Base-by-base conservation (phyloP, 2,329 filamentous ascomycete genomes). In the Fusarium camptoceras region DNA sequence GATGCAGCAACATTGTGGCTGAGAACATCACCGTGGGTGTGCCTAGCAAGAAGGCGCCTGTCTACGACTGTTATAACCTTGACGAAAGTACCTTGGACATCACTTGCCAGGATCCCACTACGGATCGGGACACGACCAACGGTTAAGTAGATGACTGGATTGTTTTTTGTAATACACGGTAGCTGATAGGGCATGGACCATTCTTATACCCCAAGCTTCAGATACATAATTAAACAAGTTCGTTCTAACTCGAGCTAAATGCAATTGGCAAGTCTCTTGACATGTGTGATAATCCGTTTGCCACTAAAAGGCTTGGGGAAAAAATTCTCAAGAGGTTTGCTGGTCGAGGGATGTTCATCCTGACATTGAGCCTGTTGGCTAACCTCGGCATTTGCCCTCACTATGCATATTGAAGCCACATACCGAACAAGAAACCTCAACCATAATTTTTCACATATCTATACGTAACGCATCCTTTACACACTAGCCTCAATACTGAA, bases 51-150 rank as follows among this genome's bases (percentile, higher is more conserved):
- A 63, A 74, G 39, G 14, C 66, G 5, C 61, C 74, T 1, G 64
- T 70, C 4, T 76, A 75, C 2, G 67, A 75, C n/a, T 76, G 73
- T 25, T 42, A 65, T 10, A 74, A 76, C 25, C 15, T 76, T 4
- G 62, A 76, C 37, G 50, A 34, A 1, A 30, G 49, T 7, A 28
- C 66, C 5, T 48, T 76, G 6, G 63, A 73, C 8, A 51, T 76
- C 11, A 69, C 68, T 14, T 75, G 73, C 42, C 39, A 64, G n/a
- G 65, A 68, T 22, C 62, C 64, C 5, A 34, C 48, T 0, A 46
- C n/a, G 5, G 48, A 58, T 8, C 50, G 72, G 20, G 70, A 74
- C 22, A 74, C 70, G 3, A 64, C 50, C 0, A 64, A 64, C 12
- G 59, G 61, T 3, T 63, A 54, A 18, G 22, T 6, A 7, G 18